Evolutionary conservation across 202 grass and related monocot species (phyloP).

Genomic region (Elaeis oleifera): DNA sequence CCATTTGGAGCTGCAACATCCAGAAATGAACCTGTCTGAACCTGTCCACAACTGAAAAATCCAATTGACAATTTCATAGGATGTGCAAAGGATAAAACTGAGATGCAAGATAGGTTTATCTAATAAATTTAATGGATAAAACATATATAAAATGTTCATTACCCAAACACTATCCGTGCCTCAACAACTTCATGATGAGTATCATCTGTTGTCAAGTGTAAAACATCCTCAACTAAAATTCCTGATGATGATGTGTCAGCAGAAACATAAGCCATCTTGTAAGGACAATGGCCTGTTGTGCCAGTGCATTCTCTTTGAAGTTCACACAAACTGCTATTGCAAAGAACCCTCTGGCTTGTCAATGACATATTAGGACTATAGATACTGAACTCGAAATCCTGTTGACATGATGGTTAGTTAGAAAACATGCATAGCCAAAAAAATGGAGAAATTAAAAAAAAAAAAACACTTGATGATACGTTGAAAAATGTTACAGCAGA

Average conservation of each 20-base stretch:
- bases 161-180: conserved; percentile 80
- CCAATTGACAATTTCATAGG: neutral
- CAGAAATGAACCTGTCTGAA: conserved; percentile 77
- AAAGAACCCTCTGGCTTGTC: conserved; percentile 63
- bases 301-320: conserved; percentile 50
- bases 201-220: conserved; percentile 68
- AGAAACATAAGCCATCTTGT: conserved; percentile 68
- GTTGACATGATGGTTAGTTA: neutral
- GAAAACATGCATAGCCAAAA: neutral
- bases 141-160: conserved; percentile 5
- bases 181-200: conserved; percentile 37
- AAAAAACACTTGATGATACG: neutral
- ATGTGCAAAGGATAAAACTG: neutral
- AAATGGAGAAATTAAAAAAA: neutral
- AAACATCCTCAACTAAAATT: conserved; percentile 70
- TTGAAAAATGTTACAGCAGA: neutral
- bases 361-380: conserved; percentile 67
- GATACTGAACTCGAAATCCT: conserved; percentile 41
- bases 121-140: neutral
- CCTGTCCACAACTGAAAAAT: conserved; percentile 57
- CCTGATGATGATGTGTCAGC: conserved; percentile 79
- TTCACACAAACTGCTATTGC: conserved; percentile 60
- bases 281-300: conserved; percentile 47
- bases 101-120: neutral
- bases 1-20: conserved; percentile 78